Conservation (phyloP, 2,329 filamentous ascomycete genomes). For the Aspergillus transmontanensis region DNA sequence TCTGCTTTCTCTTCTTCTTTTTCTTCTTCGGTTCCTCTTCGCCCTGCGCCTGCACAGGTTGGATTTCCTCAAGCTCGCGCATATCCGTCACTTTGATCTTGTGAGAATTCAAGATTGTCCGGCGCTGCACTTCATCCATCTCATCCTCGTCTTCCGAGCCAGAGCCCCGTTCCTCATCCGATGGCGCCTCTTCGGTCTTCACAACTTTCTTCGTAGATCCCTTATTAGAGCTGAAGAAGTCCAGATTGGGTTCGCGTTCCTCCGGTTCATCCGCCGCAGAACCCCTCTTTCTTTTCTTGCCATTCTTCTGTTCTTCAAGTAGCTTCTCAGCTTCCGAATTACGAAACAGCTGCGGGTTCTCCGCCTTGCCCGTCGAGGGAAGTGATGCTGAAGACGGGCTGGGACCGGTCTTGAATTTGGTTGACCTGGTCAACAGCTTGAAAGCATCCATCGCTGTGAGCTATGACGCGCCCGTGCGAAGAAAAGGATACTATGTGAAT, state of each 20-base stretch:
- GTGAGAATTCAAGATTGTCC: constrained; percentile 74
- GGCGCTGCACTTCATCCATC: constrained; percentile 71
- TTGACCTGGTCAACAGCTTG: constrained; percentile 48
- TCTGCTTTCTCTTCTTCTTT: constrained; percentile 61
- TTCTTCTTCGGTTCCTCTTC: constrained; percentile 51
- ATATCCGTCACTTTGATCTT: constrained; percentile 82
- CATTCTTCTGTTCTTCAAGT: constrained; percentile 28
- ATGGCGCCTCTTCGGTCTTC: constrained; percentile 17
- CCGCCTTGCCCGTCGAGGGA: constrained; percentile 44
- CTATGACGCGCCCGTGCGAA: constrained; percentile 5
- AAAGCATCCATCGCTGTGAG: constrained; percentile 46
- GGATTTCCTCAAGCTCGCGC: constrained; percentile 50
- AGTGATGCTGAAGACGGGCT: constrained; percentile 31
- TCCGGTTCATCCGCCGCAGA: constrained; percentile 23
- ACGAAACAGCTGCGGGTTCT: constrained; percentile 42
- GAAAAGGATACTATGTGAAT: not conserved
- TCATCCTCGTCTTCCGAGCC: constrained; percentile 27
- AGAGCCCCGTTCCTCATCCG: constrained; percentile 26
- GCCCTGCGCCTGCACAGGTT: constrained; percentile 23
- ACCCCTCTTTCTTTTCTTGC: constrained; percentile 42
- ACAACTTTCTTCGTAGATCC: constrained; percentile 24
- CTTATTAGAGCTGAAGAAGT: constrained; percentile 41
- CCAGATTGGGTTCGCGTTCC: constrained; percentile 32
- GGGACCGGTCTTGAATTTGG: constrained; percentile 41
- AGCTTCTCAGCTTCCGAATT: constrained; percentile 32